A percentile compares a stretch with the other conserved stretches of the same genome.
Conservation (phyloP, 2,329 filamentous ascomycete species). For the Purpureocillium lavendulum region DNA sequence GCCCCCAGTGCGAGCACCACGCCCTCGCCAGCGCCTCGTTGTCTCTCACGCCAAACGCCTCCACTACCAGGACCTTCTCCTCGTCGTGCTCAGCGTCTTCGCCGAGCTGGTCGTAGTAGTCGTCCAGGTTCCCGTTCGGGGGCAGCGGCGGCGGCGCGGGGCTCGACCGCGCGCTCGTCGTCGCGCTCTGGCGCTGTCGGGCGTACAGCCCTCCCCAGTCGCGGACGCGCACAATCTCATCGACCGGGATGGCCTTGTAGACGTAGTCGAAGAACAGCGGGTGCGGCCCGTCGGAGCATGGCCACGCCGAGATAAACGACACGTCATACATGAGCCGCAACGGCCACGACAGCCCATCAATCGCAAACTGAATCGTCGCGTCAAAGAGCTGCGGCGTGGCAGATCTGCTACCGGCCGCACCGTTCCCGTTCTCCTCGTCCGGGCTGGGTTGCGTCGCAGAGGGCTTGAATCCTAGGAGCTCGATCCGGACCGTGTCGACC, state of each 20-base stretch:
- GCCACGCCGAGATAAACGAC: constrained; percentile 57
- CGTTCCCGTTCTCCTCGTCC: constrained; percentile 6
- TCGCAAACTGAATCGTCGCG: constrained; percentile 54
- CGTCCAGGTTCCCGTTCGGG: constrained; percentile 6
- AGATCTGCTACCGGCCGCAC: constrained; percentile 4
- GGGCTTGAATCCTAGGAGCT: constrained; percentile 54
- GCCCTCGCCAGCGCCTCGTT: constrained; percentile 70
- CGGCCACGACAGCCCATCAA: constrained; percentile 55
- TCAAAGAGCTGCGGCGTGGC: constrained; percentile 44
- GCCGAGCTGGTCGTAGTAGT: constrained; percentile 1
- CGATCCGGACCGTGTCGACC: constrained; percentile 60
- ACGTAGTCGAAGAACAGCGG: constrained; percentile 66
- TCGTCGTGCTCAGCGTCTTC: constrained; percentile 35
- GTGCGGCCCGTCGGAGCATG: constrained; percentile 55
- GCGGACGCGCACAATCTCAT: constrained; percentile 55
- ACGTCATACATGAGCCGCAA: constrained; percentile 56
- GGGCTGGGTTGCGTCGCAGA: constrained; percentile 10
- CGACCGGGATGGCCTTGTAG: constrained; percentile 49
- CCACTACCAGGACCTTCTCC: constrained; percentile 61
- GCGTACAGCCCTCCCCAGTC: constrained; percentile 52
- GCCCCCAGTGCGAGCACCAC: constrained; percentile 70
- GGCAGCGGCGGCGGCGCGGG: constrained; percentile 17
- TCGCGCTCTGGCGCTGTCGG: constrained; percentile 11
- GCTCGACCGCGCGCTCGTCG: constrained; percentile 24
- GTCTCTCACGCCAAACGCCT: constrained; percentile 64